Percentiles rank a stretch among this genome's conserved stretches.
These are phyloP conservation scores for Gossypium laxum DNA, from an alignment of 441 rosid genomes.

Conservation along the genomic window DNA sequence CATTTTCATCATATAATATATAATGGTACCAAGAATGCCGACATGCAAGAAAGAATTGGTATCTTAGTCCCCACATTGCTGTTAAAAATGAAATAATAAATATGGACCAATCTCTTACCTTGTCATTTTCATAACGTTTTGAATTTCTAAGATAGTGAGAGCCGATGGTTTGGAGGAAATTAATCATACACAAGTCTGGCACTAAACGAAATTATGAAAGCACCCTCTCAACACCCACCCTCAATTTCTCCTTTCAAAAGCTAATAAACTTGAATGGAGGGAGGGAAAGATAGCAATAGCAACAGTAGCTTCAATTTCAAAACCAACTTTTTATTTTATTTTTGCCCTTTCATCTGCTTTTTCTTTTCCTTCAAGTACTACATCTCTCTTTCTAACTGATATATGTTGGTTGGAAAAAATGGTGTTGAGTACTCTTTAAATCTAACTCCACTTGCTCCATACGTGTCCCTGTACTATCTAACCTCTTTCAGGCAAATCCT, in stretches of 20 bases:
- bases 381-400: conserved; percentile 20
- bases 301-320: conserved; percentile 13
- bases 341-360: conserved; percentile 16
- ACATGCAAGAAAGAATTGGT: background rate
- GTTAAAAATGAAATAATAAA: background rate
- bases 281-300: background rate
- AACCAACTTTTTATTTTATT: conserved; percentile 18
- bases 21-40: background rate
- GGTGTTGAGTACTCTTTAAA: conserved; percentile 35
- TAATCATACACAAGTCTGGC: background rate
- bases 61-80: background rate
- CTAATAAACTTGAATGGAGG: background rate
- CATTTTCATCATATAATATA: background rate
- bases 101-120: background rate
- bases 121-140: conserved; percentile 18
- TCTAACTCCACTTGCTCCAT: conserved; percentile 33
- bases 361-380: conserved; percentile 48
- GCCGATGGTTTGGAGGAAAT: background rate
- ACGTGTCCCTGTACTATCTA: conserved; percentile 27
- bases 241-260: background rate
- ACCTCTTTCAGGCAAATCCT: conserved; percentile 10
- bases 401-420: conserved; percentile 38
- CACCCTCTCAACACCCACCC: conserved; percentile 38
- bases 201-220: conserved; percentile 24
- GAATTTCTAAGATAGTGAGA: background rate